Conservation (phyloP, 345 rosid species). For the Salix koriyanagi region DNA sequence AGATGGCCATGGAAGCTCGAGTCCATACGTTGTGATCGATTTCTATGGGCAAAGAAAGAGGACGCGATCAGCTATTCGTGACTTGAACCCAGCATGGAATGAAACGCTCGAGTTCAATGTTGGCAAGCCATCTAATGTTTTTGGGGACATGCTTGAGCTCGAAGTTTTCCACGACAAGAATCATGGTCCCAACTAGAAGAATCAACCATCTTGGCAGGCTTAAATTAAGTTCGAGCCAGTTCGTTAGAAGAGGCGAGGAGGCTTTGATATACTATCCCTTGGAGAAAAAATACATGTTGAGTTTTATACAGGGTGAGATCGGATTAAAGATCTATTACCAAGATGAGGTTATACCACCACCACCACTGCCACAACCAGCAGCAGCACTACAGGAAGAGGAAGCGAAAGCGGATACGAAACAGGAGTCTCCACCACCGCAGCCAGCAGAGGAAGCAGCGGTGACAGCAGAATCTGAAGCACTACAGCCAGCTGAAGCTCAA, state of each 20-base stretch:
- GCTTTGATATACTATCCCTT: constrained; percentile 70
- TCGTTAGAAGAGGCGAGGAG: constrained; percentile 78
- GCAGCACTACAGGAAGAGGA: constrained; percentile 31
- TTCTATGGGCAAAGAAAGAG: constrained; percentile 72
- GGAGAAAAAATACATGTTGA: constrained; percentile 54
- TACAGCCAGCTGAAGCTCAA: not conserved
- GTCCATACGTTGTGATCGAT: constrained; percentile 76
- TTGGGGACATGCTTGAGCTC: constrained; percentile 59
- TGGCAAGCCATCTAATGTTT: constrained; percentile 54
- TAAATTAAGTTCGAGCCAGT: constrained; percentile 57
- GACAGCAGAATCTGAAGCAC: constrained; percentile 9
- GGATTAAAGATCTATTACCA: constrained; percentile 70
- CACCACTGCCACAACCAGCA: constrained; percentile 22
- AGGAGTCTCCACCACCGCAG: constrained; percentile 6
- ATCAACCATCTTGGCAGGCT: constrained; percentile 65
- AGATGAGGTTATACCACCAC: constrained; percentile 33
- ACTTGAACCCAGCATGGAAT: constrained; percentile 74
- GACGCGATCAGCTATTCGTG: constrained; percentile 52
- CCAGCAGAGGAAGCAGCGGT: constrained; percentile 10
- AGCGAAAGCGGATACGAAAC: constrained; percentile 14
- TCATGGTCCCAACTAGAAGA: constrained; percentile 66
- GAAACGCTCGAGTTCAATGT: constrained; percentile 64
- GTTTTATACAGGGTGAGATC: constrained; percentile 67
- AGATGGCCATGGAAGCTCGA: constrained; percentile 85
- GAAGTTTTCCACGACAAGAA: constrained; percentile 70